phyloP scores from a whole-genome alignment of 2,329 filamentous ascomycete genomes.

The Cercospora sp. region DNA sequence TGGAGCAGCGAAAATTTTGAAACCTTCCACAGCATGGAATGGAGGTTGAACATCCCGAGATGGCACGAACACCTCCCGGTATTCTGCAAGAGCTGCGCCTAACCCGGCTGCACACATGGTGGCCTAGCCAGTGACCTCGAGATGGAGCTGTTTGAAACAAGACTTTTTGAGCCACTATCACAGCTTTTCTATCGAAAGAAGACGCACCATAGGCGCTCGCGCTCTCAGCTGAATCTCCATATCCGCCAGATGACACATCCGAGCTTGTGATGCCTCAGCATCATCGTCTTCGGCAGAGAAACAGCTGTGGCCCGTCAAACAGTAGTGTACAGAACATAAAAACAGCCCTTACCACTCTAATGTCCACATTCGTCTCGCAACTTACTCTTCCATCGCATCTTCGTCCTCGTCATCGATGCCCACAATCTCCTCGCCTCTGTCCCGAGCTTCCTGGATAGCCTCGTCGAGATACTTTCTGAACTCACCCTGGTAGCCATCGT shows the following conservation, averaged over 20 bases:
- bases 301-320: not conserved
- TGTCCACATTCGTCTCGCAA: not conserved
- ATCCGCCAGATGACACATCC: not conserved
- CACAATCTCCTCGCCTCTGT: slow-evolving; percentile 2
- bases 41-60: not conserved
- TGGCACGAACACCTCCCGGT: not conserved
- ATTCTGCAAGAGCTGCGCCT: not conserved
- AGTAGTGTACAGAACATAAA: not conserved
- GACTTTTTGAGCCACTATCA: not conserved
- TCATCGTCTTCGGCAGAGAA: not conserved
- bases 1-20: not conserved
- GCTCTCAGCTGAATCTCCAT: not conserved
- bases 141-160: not conserved
- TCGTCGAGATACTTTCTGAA: not conserved
- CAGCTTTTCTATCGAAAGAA: not conserved
- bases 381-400: slow-evolving; percentile 1
- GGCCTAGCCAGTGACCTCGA: not conserved
- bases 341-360: not conserved
- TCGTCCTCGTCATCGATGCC: slow-evolving; percentile 4
- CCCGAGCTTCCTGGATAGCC: slow-evolving; percentile 6
- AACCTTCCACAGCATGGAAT: not conserved
- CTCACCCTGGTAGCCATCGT: slow-evolving; percentile 26
- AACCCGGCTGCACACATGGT: not conserved
- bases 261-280: slow-evolving; percentile 2
- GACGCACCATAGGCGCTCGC: not conserved